Conservation (phyloP, 2,329 filamentous ascomycete genomes). For the Polychaeton citri region DNA sequence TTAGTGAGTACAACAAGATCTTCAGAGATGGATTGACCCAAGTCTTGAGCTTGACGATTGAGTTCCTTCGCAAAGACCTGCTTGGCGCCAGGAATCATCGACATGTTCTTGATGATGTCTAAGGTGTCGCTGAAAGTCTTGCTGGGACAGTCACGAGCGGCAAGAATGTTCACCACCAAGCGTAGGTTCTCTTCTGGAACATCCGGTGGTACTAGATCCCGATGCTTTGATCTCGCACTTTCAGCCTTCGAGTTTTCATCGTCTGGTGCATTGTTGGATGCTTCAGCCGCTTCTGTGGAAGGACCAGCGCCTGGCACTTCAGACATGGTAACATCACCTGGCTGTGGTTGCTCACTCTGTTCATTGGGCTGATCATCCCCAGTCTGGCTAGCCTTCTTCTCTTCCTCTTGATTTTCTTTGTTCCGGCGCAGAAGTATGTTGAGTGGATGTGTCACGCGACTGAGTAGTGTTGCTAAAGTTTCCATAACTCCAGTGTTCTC, state of each 20-base stretch:
- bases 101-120: constrained; percentile 97
- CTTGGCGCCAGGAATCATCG: constrained; percentile 80
- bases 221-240: constrained; percentile 43
- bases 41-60: constrained; percentile 67
- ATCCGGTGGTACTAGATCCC: constrained; percentile 61
- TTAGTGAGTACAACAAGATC: constrained; percentile 76
- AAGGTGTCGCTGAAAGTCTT: constrained; percentile 98
- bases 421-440: constrained; percentile 71
- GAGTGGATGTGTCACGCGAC: constrained; percentile 76
- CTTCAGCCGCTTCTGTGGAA: constrained; percentile 6
- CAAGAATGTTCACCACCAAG: constrained; percentile 91
- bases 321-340: constrained; percentile 16
- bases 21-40: constrained; percentile 72
- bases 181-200: constrained; percentile 82
- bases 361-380: constrained; percentile 23
- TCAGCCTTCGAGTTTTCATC: constrained; percentile 24
- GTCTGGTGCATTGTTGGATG: constrained; percentile 12
- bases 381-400: constrained; percentile 26
- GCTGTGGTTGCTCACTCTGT: constrained; percentile 13
- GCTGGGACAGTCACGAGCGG: constrained; percentile 87
- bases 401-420: constrained; percentile 48
- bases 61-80: constrained; percentile 86
- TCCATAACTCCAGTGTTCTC: constrained; percentile 98
- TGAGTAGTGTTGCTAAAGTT: constrained; percentile 72
- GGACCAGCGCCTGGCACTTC: constrained; percentile 8